Evolutionary conservation across 139 green algal species (phyloP).

Genomic region (Coelastrella sp.): DNA sequence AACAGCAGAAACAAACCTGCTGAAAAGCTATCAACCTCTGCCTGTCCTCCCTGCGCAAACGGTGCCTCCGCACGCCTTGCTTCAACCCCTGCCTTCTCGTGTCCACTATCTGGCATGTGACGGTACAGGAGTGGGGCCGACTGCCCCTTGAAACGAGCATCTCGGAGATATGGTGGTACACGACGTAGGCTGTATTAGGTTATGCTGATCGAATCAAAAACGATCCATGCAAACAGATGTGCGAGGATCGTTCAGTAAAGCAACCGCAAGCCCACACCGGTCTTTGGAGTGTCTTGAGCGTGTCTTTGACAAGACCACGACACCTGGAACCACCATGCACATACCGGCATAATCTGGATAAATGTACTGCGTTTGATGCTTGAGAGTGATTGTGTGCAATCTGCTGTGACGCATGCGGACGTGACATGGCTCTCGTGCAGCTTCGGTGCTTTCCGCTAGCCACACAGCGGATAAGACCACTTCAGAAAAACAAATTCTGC

Average conservation of each 20-base stretch:
- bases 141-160: background rate
- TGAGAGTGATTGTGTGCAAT: background rate
- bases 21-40: slow-evolving; percentile 15
- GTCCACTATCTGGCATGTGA: background rate
- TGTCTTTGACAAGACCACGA: background rate
- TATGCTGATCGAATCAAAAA: no score
- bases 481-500: no score
- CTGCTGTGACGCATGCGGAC: background rate
- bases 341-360: no score
- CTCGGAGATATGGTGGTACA: background rate
- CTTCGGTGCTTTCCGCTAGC: background rate
- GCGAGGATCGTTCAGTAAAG: no score
- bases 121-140: background rate
- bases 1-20: slow-evolving; percentile 2
- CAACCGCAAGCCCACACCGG: no score
- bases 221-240: no score
- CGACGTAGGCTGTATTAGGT: background rate
- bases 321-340: background rate
- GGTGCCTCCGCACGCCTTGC: background rate
- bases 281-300: no score
- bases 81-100: background rate
- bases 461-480: background rate
- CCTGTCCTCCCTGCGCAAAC: background rate
- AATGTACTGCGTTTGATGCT: no score
- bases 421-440: background rate